Base-by-base conservation (phyloP, 768 basidiomycete genomes). In the Tulasnella calospora region DNA sequence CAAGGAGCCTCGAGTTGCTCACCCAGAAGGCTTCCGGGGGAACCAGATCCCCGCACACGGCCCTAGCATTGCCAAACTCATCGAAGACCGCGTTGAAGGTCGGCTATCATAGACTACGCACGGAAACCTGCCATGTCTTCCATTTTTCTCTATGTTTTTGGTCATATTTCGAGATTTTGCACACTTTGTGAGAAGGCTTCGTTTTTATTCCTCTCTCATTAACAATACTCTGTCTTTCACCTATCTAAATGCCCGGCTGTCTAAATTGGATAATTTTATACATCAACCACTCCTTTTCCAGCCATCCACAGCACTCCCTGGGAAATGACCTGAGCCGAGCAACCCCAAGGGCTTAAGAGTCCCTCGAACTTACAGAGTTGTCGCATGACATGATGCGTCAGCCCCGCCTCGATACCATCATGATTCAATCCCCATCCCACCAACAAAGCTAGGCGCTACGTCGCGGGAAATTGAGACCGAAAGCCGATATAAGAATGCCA, bases 1-100 rank as follows among this genome's bases (percentile, higher is more conserved):
- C 21, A 87, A 90, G 30, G 84, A 85, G 79, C 90, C 84, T 84
- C 89, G 36, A 30, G 89, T 92, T 0, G 82, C 83, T n/a, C 95
- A 95, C 81, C 94, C 94, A 0, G 90, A 94, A 10, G 94, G 92
- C 35, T 96, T 96, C 86, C 94, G 96, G 81, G 90, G 90, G 57
- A 86, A 88, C 27, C 84, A 86, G 46, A 96, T 96, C 78, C 94
- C 94, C 2, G 90, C 92, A 0, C 83, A 91, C 80, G 93, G 92
- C 0, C 88, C 89, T 21, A 85, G 85, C 0, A 86, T 96, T 15
- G 91, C 89, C 0, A 86, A 88, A 81, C 84, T 95, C 36, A 91
- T 96, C 51, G 92, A 94, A 81, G 90, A 92, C 76, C 89, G 91
- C 70, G 83, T 91, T 55, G 85, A 87, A 8, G 85, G 85, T 10